phyloP scores from a whole-genome alignment of 768 basidiomycete species.

The Rossbeevera mucosa region DNA sequence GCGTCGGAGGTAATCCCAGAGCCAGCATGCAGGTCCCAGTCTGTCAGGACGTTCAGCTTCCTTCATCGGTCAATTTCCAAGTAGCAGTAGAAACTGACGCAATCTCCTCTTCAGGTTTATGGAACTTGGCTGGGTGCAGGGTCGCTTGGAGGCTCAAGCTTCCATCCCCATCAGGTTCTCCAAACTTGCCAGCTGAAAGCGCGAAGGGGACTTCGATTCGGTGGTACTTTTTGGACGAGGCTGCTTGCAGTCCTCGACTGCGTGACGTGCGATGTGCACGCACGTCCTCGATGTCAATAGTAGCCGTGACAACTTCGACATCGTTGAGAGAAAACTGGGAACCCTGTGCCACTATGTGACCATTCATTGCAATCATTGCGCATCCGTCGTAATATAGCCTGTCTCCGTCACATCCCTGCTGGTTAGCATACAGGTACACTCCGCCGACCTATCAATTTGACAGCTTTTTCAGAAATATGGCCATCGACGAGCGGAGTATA shows the following conservation, averaged over 20 bases:
- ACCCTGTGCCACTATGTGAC: constrained; percentile 87
- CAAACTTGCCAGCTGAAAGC: constrained; percentile 70
- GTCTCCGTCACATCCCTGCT: constrained; percentile 98
- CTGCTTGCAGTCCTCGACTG: constrained; percentile 89
- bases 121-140: constrained; percentile 44
- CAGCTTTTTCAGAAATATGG: not conserved
- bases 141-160: constrained; percentile 47
- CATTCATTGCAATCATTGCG: constrained; percentile 94
- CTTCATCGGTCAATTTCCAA: not conserved
- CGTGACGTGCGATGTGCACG: constrained; percentile 81
- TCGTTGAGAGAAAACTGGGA: constrained; percentile 94
- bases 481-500: not conserved
- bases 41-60: constrained; percentile 37
- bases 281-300: constrained; percentile 95
- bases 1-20: constrained; percentile 98
- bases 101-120: constrained; percentile 92
- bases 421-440: constrained; percentile 96
- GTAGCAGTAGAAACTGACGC: constrained; percentile 54
- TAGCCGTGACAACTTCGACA: constrained; percentile 94
- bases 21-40: constrained; percentile 96
- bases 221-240: constrained; percentile 66
- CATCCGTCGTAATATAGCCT: constrained; percentile 97
- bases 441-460: constrained; percentile 72
- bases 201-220: constrained; percentile 80
- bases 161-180: constrained; percentile 54